A percentile compares a stretch with the other conserved stretches of the same genome.
Conservation (phyloP, 2,329 filamentous ascomycete species). For the Paecilomyces sp. region DNA sequence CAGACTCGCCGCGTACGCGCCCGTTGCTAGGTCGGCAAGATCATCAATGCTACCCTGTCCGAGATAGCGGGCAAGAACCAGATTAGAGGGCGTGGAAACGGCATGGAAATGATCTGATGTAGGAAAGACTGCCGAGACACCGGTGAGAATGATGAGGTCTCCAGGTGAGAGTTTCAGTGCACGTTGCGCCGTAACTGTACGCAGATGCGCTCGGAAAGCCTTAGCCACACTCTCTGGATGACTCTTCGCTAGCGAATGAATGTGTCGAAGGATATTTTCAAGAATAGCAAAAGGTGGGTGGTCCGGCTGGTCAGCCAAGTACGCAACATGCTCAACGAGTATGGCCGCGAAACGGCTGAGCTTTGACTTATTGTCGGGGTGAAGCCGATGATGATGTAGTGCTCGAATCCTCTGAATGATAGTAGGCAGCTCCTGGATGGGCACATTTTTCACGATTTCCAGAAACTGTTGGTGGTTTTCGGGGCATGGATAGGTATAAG, state of each 20-base stretch:
- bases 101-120: constrained; percentile 97
- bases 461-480: constrained; percentile 68
- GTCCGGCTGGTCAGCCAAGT: constrained; percentile 45
- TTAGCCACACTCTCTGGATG: constrained; percentile 72
- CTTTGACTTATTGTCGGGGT: constrained; percentile 76
- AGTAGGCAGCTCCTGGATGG: constrained; percentile 60
- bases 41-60: constrained; percentile 65
- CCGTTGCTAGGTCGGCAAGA: constrained; percentile 61
- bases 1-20: constrained; percentile 72
- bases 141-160: constrained; percentile 77
- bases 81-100: constrained; percentile 81
- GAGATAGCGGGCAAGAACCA: constrained; percentile 77
- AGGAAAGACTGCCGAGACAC: constrained; percentile 77
- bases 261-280: constrained; percentile 77
- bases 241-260: constrained; percentile 85
- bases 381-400: constrained; percentile 83
- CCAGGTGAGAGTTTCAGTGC: constrained; percentile 51
- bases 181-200: constrained; percentile 45
- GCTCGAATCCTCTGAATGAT: constrained; percentile 86
- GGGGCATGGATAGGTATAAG: constrained; percentile 83
- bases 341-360: constrained; percentile 51
- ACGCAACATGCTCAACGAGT: constrained; percentile 50
- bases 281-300: constrained; percentile 58
- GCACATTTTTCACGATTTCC: constrained; percentile 54
- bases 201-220: constrained; percentile 69